Evolutionary conservation across 257 asterid species (phyloP).

Genomic region (Solanum chiquidenum): DNA sequence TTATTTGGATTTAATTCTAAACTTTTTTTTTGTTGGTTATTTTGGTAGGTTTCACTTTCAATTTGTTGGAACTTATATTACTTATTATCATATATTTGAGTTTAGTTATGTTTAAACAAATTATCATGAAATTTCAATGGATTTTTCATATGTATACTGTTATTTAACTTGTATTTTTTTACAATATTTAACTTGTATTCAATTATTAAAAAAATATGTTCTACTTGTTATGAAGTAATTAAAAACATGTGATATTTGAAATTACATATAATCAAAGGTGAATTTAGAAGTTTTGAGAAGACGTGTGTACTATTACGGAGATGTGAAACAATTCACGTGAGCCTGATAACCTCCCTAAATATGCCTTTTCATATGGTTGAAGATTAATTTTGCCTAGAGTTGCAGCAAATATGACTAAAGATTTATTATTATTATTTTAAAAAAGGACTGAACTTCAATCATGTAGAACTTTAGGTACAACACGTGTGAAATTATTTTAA

Average conservation of each 20-base stretch:
- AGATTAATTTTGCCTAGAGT: neutral
- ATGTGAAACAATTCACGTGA: neutral
- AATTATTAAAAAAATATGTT: neutral
- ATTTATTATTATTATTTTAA: too few species aligned
- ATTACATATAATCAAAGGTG: neutral
- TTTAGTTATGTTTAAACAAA: neutral
- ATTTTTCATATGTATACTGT: fast-evolving
- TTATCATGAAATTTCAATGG: neutral
- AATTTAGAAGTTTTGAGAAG: neutral
- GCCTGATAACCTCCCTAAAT: neutral
- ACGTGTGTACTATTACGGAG: fast-evolving
- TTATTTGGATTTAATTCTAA: neutral
- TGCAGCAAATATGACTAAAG: neutral
- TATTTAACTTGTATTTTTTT: neutral
- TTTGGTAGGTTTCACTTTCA: neutral
- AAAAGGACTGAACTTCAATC: too few species aligned
- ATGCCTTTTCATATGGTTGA: neutral
- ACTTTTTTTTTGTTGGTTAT: neutral
- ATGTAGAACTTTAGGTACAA: too few species aligned
- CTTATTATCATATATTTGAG: neutral
- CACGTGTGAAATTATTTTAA: neutral
- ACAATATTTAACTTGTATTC: neutral
- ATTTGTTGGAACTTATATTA: neutral
- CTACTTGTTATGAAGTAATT: neutral
- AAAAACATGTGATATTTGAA: neutral